These are phyloP conservation scores for Spiraea crenata DNA, from an alignment of 331 rosid genomes.

Conservation along the genomic window DNA sequence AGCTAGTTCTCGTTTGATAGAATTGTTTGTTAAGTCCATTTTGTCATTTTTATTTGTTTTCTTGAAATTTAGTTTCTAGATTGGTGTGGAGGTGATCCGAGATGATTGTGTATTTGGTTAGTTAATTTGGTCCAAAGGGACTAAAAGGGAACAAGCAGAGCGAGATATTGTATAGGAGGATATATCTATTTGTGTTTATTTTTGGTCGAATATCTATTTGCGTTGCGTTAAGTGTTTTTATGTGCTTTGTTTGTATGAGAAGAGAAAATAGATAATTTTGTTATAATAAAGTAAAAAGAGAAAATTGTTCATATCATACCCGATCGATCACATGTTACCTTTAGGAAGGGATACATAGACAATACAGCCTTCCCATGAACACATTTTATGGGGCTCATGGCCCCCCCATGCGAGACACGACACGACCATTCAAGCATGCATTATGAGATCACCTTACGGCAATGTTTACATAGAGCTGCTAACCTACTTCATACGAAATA, in stretches of 20 bases:
- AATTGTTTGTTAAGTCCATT: conserved; percentile 8
- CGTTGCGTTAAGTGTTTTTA: conserved; percentile 27
- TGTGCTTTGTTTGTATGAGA: conserved; percentile 31
- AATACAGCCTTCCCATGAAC: too few species aligned
- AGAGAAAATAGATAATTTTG: conserved; percentile 7
- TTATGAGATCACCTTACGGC: too few species aligned
- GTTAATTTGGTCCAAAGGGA: conserved; percentile 68
- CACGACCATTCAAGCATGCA: too few species aligned
- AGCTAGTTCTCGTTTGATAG: conserved; percentile 24
- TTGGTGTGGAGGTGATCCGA: conserved; percentile 35
- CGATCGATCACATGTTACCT: too few species aligned
- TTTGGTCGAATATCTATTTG: too few species aligned
- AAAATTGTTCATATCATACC: too few species aligned
- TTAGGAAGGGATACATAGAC: too few species aligned
- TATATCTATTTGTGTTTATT: conserved; percentile 31
- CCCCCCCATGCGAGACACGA: too few species aligned
- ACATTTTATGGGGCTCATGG: too few species aligned
- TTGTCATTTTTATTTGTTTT: not conserved
- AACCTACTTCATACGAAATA: too few species aligned
- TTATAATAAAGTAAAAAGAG: too few species aligned
- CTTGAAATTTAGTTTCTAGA: conserved; percentile 21
- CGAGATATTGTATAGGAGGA: conserved; percentile 75
- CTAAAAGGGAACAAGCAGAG: conserved; percentile 41
- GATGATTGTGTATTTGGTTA: conserved; percentile 35
- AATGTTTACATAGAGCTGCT: too few species aligned